phyloP scores from a whole-genome alignment of 2,329 filamentous ascomycete genomes.

The Fusarium sublunatum region DNA sequence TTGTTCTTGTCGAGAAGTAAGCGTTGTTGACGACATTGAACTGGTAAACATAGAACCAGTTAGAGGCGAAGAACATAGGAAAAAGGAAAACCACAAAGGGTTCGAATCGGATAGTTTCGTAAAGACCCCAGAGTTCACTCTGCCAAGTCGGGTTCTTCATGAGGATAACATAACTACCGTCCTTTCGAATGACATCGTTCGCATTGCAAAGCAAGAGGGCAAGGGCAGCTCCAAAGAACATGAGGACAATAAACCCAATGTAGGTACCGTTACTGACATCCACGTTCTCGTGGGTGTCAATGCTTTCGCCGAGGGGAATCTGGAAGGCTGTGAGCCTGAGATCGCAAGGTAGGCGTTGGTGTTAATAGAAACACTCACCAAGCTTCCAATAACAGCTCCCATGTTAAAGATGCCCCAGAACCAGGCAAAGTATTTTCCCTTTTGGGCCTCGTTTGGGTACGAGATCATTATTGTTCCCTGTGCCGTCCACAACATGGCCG shows the following conservation, averaged over 20 bases:
- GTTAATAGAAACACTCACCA: conserved; percentile 53
- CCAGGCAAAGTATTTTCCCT: conserved; percentile 88
- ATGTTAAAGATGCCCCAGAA: conserved; percentile 98
- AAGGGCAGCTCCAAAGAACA: conserved; percentile 75
- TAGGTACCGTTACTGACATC: conserved; percentile 81
- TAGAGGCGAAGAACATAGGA: conserved; percentile 84
- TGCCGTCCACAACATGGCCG: conserved; percentile 83
- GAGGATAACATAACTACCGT: conserved; percentile 82
- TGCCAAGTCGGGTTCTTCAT: conserved; percentile 93
- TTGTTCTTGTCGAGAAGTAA: conserved; percentile 78
- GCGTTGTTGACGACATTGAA: conserved; percentile 77
- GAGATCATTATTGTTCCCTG: conserved; percentile 91
- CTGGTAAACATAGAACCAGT: conserved; percentile 87
- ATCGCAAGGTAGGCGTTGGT: too few relatives aligned
- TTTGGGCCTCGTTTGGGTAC: conserved; percentile 82
- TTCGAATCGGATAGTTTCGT: conserved; percentile 75
- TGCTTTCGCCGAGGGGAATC: conserved; percentile 57
- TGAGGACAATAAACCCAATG: conserved; percentile 84
- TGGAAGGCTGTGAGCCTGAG: conserved; percentile 53
- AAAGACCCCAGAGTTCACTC: conserved; percentile 80
- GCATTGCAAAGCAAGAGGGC: conserved; percentile 78
- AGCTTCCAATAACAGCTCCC: conserved; percentile 85
- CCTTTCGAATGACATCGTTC: conserved; percentile 75
- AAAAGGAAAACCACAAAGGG: conserved; percentile 77
- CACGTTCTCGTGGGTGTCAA: conserved; percentile 35